phyloP scores from a whole-genome alignment of 2,329 filamentous ascomycete genomes.

The Podosphaera fusca region DNA sequence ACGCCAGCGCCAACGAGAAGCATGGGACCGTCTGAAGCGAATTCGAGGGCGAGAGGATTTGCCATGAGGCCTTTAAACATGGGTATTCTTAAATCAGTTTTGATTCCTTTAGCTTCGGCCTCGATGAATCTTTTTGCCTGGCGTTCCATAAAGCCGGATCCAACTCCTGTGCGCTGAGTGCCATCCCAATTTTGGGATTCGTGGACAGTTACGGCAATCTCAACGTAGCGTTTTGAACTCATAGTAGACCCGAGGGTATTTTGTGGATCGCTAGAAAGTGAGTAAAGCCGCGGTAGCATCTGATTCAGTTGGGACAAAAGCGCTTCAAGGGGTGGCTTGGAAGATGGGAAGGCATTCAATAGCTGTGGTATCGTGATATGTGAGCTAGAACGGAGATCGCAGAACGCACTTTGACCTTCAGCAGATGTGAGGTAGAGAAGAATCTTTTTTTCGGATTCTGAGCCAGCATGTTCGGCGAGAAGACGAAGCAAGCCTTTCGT shows the following conservation, averaged over 20 bases:
- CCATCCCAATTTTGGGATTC: conserved; percentile 59
- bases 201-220: conserved; percentile 92
- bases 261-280: conserved; percentile 84
- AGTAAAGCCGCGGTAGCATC: conserved; percentile 96
- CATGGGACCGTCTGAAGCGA: conserved; percentile 88
- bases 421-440: conserved; percentile 67
- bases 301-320: conserved; percentile 62
- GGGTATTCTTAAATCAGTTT: conserved; percentile 50
- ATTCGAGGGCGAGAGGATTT: conserved; percentile 80
- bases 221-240: conserved; percentile 53
- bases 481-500: conserved; percentile 71
- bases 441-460: conserved; percentile 70
- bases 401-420: conserved; percentile 81
- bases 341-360: conserved; percentile 74
- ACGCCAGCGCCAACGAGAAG: conserved; percentile 90
- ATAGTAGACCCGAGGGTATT: conserved; percentile 21
- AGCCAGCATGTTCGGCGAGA: conserved; percentile 62
- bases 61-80: conserved; percentile 99
- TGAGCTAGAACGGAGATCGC: conserved; percentile 75
- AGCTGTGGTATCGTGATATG: conserved; percentile 71
- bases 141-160: conserved; percentile 82
- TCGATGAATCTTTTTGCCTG: conserved; percentile 51
- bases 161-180: conserved; percentile 56
- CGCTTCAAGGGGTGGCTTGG: conserved; percentile 64
- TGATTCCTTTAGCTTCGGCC: conserved; percentile 36